Evolutionary conservation across 768 basidiomycete species (phyloP), one percentile per base, ranked within the genome.

Genomic region (Boletus barrowsii): DNA sequence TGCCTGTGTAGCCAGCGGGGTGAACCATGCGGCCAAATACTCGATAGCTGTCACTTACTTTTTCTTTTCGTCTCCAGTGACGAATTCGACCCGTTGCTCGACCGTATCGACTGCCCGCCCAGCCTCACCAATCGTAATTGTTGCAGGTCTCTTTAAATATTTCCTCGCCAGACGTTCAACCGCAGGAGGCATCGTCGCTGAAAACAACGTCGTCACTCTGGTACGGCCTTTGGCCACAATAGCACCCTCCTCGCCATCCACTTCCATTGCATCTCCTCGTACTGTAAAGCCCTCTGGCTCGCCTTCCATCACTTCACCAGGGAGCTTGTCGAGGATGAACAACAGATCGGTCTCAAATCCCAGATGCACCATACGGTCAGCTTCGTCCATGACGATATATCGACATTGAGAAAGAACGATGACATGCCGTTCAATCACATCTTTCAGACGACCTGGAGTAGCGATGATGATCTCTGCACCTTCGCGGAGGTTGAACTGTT

Each of bases 351-450:
- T 83, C 71, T 99, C 97, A 68, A 99, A 99, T 15, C 97, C 97
- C 30, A 98, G 84, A 66, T 95, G 87, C 57, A 99, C 95, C 97
- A 99, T 98, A 48, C 97, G 84, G 71, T 99, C 97, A 15, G 97
- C 97, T 78, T 99, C 97, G 70, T 99, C 97, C 97, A 99, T 97
- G 61, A 99, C 96, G 55, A 99, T 87, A 67, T 99, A 98, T 3
- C 93, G 92, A 71, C 97, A 98, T 71, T 99, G 97, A 8, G 90
- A 89, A 42, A 99, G 81, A 18, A 99, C 97, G 41, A 99, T 79
- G 43, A 98, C 93, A 69, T 90, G 91, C 20, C 94, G 86, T 73
- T 99, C 96, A 56, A 99, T 87, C 51, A 98, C 93, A 68, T 98
- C 97, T 72, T 97, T 97, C 17, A 99, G 79, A 73, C 97, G 94